Conservation (phyloP, 306 rosid species). For the Acacia confusa region DNA sequence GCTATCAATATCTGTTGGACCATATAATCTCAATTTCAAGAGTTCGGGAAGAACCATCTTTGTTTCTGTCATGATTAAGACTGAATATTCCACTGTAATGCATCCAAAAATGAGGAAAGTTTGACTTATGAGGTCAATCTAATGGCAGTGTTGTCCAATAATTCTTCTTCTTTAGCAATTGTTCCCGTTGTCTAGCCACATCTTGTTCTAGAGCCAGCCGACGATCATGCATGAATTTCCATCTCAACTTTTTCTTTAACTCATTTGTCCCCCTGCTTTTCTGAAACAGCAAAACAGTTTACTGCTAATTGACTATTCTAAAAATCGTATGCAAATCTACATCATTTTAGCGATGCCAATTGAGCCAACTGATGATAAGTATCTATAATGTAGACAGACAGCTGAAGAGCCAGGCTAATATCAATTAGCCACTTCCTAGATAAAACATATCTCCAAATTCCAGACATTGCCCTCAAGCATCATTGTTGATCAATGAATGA, state of each 20-base stretch:
- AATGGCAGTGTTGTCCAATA: too few species aligned
- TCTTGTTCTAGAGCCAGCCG: too few species aligned
- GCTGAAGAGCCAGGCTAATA: not conserved
- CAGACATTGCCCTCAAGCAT: not conserved
- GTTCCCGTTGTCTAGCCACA: too few species aligned
- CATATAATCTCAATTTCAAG: conserved; percentile 91
- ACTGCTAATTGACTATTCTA: not conserved
- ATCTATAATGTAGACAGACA: not conserved
- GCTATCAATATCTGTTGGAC: conserved; percentile 75
- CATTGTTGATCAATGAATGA: not conserved
- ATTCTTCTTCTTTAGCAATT: too few species aligned
- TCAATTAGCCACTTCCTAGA: not conserved
- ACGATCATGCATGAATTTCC: too few species aligned
- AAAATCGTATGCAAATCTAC: not conserved
- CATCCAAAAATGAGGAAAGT: too few species aligned
- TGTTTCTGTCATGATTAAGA: conserved; percentile 86
- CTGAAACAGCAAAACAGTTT: not conserved
- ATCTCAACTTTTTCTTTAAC: too few species aligned
- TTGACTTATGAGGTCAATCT: too few species aligned
- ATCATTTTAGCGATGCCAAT: not conserved
- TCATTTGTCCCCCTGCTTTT: too few species aligned
- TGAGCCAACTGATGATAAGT: not conserved
- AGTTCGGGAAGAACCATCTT: conserved; percentile 88
- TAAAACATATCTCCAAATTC: not conserved
- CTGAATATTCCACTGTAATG: conserved; percentile 93